A percentile compares a stretch with the other conserved stretches of the same genome.
Conservation (phyloP, 2,329 filamentous ascomycete species). For the Lachnum nothofagi region DNA sequence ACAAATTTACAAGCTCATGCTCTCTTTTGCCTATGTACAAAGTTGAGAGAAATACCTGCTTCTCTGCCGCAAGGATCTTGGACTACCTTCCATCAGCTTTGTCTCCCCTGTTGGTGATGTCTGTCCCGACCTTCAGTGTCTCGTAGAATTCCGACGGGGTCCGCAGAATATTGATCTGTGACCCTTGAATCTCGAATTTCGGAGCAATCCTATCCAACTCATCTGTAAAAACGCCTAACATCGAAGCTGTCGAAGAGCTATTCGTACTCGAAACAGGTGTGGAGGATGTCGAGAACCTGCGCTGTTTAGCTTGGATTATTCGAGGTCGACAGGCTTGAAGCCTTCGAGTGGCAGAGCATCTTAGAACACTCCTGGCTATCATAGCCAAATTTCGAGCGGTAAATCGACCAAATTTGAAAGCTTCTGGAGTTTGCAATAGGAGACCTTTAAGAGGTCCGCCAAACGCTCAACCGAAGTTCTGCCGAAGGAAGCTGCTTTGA, state of each 20-base stretch:
- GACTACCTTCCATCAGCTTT: conserved; percentile 44
- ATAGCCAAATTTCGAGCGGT: conserved; percentile 24
- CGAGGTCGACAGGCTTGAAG: conserved; percentile 21
- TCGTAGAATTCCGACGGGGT: conserved; percentile 87
- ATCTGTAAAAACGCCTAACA: conserved; percentile 55
- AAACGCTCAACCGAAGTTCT: conserved; percentile 22
- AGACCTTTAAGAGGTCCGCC: conserved; percentile 1
- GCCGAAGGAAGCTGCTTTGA: conserved; percentile 9
- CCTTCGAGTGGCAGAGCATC: conserved; percentile 31
- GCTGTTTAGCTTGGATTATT: conserved; percentile 21
- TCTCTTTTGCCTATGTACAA: conserved; percentile 94
- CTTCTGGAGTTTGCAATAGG: background rate
- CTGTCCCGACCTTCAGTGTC: conserved; percentile 67
- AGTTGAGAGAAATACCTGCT: conserved; percentile 85
- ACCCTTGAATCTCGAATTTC: conserved; percentile 79
- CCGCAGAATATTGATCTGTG: conserved; percentile 72
- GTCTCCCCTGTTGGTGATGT: background rate
- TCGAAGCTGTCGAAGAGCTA: conserved; percentile 44
- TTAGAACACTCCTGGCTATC: conserved; percentile 33
- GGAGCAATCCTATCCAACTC: conserved; percentile 87
- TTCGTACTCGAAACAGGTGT: conserved; percentile 13
- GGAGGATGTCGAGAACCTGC: conserved; percentile 30
- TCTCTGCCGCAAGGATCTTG: conserved; percentile 76
- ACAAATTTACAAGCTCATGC: conserved; percentile 64
- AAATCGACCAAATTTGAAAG: background rate